Evolutionary conservation across 257 asterid species (phyloP).

Genomic region (Echium plantagineum): DNA sequence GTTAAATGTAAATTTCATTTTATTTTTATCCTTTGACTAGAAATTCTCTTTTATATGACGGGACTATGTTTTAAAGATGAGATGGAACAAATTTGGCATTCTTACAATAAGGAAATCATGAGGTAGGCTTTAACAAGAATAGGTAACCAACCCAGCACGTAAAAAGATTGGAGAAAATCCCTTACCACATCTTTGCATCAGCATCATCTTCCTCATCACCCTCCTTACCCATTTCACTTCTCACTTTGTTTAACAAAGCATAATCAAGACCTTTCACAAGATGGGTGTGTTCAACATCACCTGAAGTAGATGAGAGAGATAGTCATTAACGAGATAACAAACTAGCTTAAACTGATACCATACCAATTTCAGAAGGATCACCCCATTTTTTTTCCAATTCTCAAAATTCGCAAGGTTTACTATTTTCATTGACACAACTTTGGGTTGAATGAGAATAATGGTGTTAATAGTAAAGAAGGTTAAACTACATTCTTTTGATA

Average conservation of each 20-base stretch:
- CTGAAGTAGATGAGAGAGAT: slow-evolving; percentile 32
- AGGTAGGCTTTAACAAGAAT: background rate
- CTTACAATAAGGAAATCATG: background rate
- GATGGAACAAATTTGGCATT: background rate
- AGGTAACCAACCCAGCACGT: background rate
- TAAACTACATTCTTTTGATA: too few relatives aligned
- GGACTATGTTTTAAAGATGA: background rate
- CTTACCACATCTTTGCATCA: slow-evolving; percentile 56
- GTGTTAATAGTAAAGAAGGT: too few relatives aligned
- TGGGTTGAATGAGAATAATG: too few relatives aligned
- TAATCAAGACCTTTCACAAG: slow-evolving; percentile 96
- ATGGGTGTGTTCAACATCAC: slow-evolving; percentile 99
- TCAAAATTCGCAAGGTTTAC: too few relatives aligned
- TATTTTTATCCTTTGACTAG: too few relatives aligned
- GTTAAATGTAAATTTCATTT: too few relatives aligned
- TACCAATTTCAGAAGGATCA: too few relatives aligned
- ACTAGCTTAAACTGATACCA: slow-evolving; percentile 7
- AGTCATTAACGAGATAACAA: slow-evolving; percentile 4
- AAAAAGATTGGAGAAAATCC: slow-evolving; percentile 4
- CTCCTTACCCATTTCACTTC: slow-evolving; percentile 91
- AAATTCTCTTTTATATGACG: too few relatives aligned
- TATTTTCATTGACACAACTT: too few relatives aligned
- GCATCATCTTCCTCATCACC: slow-evolving; percentile 75
- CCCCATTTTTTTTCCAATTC: too few relatives aligned
- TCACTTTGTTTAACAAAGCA: slow-evolving; percentile 87